These are phyloP conservation scores for Eucalyptus lansdowneana DNA, from an alignment of 345 rosid genomes.

Conservation along the genomic window DNA sequence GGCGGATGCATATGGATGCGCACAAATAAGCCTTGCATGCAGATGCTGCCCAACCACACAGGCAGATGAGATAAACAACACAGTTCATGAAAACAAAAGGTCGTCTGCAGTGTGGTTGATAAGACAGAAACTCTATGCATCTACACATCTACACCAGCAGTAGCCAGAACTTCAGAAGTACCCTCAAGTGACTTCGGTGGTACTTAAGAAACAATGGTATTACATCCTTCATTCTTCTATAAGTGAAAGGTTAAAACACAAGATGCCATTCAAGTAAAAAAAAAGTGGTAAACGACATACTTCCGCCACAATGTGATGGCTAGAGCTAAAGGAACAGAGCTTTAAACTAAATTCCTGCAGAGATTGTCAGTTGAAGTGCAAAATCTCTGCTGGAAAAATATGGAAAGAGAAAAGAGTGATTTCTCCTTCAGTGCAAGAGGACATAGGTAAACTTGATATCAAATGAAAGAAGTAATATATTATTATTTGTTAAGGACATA, in stretches of 20 bases:
- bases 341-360: not conserved
- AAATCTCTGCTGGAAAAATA: not conserved
- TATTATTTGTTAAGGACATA: not conserved
- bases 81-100: not conserved
- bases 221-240: not conserved
- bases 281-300: not conserved
- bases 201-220: not conserved
- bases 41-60: not conserved
- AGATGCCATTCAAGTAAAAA: not conserved
- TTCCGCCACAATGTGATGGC: not conserved
- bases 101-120: not conserved
- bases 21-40: not conserved
- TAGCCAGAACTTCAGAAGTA: not conserved
- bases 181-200: not conserved
- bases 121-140: not conserved
- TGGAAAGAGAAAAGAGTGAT: not conserved
- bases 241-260: not conserved
- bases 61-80: not conserved
- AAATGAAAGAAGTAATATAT: not conserved
- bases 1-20: not conserved
- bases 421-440: not conserved
- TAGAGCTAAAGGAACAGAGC: not conserved
- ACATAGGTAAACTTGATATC: not conserved
- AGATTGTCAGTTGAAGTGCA: not conserved
- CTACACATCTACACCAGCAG: not conserved